phyloP scores from a whole-genome alignment of 768 basidiomycete genomes.

The Collybia sordida region DNA sequence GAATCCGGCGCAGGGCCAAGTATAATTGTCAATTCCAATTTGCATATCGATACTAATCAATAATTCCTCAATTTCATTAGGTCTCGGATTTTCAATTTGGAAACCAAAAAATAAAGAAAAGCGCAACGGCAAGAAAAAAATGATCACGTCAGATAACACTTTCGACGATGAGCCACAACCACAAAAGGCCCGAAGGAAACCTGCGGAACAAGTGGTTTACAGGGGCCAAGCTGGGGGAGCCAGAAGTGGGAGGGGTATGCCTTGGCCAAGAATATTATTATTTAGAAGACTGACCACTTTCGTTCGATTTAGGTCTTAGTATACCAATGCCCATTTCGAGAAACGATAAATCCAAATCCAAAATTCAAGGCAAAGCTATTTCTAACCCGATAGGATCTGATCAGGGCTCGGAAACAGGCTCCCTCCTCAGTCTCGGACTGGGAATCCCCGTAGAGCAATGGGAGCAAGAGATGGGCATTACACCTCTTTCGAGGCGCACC shows the following conservation, averaged over 20 bases:
- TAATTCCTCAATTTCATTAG: slow-evolving; percentile 15
- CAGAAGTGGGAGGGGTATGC: no score
- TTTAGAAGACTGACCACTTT: slow-evolving; percentile 6
- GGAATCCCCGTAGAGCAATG: slow-evolving; percentile 51
- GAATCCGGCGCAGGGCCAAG: slow-evolving; percentile 18
- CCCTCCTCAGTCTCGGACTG: slow-evolving; percentile 47
- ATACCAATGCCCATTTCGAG: slow-evolving; percentile 24
- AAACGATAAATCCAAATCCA: slow-evolving; percentile 16
- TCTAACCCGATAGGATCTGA: slow-evolving; percentile 36
- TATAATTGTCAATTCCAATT: not conserved
- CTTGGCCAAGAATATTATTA: not conserved
- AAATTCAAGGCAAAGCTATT: slow-evolving; percentile 39
- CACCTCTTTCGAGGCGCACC: no score
- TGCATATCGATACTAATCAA: no score
- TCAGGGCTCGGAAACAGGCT: slow-evolving; percentile 28
- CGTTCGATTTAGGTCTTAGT: not conserved
- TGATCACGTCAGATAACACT: slow-evolving; percentile 25
- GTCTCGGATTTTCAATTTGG: no score
- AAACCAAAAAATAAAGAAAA: no score
- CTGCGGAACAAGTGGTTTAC: no score
- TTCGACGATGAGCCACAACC: slow-evolving; percentile 20
- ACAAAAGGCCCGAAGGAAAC: slow-evolving; percentile 14
- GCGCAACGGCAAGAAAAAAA: slow-evolving; percentile 25
- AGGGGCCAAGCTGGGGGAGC: not conserved
- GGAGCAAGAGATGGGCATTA: slow-evolving; percentile 37